These are phyloP conservation scores for Ilex asprella DNA, from an alignment of 257 asterid genomes.

Conservation along the genomic window DNA sequence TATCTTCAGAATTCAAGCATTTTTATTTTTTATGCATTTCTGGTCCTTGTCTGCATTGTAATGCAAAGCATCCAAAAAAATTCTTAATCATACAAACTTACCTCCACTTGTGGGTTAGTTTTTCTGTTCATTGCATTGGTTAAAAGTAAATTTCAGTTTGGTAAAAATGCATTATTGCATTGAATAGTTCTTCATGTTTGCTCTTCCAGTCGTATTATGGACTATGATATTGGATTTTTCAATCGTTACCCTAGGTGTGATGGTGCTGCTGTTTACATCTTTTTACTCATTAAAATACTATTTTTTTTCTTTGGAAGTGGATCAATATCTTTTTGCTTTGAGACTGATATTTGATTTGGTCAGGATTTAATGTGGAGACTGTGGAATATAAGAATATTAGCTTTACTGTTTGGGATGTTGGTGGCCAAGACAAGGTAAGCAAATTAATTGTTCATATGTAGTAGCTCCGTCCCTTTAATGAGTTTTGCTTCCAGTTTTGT, in stretches of 20 bases:
- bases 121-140: no score
- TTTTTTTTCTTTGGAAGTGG: no score
- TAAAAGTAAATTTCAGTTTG: no score
- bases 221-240: not conserved
- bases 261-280: no score
- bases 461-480: conserved; percentile 2
- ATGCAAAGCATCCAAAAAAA: no score
- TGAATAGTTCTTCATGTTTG: not conserved
- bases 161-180: no score
- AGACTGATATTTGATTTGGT: not conserved
- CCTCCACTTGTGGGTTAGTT: no score
- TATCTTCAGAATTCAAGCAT: not conserved
- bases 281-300: not conserved
- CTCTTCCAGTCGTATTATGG: no score
- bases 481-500: not conserved
- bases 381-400: conserved; percentile 8
- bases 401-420: conserved; percentile 15
- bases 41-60: no score
- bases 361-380: not conserved
- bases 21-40: no score
- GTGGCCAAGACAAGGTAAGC: conserved; percentile 9
- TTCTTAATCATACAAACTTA: no score
- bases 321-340: not conserved
- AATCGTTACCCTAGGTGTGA: not conserved
- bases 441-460: no score